phyloP scores from a whole-genome alignment of 2,329 filamentous ascomycete genomes.

The Xenosphaeropsis pyriputrescens region DNA sequence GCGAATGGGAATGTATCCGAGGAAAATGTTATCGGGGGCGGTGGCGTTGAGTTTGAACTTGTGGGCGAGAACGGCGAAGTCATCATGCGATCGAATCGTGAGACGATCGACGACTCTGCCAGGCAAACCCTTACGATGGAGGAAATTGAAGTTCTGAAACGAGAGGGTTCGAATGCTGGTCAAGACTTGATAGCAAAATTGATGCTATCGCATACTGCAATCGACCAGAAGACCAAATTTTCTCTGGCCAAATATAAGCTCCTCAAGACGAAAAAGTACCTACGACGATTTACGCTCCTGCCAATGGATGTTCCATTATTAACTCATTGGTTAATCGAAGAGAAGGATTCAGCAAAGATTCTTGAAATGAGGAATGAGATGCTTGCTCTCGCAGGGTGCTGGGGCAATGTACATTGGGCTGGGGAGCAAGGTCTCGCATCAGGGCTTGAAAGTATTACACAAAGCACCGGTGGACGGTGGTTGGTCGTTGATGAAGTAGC shows the following conservation, averaged over 20 bases:
- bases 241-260: constrained; percentile 93
- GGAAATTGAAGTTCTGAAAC: constrained; percentile 60
- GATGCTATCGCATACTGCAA: constrained; percentile 71
- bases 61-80: constrained; percentile 31
- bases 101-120: constrained; percentile 43
- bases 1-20: constrained; percentile 27
- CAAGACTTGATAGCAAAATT: constrained; percentile 89
- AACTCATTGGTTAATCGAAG: constrained; percentile 62
- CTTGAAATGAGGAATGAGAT: constrained; percentile 80
- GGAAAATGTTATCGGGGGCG: constrained; percentile 24
- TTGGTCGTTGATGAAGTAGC: constrained; percentile 58
- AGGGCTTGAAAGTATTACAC: background rate
- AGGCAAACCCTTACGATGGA: constrained; percentile 62
- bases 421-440: constrained; percentile 13
- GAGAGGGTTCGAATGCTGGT: constrained; percentile 61
- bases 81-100: constrained; percentile 39
- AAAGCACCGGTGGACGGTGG: constrained; percentile 34
- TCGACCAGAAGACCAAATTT: constrained; percentile 90
- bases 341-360: constrained; percentile 67
- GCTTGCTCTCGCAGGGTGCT: constrained; percentile 68
- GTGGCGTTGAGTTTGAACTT: constrained; percentile 28
- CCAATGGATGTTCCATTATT: constrained; percentile 70
- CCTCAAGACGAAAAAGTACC: constrained; percentile 85
- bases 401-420: constrained; percentile 71
- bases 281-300: constrained; percentile 72